Evolutionary conservation across 202 grass and related monocot genomes (phyloP).

Genomic region (Setaria viridis): DNA sequence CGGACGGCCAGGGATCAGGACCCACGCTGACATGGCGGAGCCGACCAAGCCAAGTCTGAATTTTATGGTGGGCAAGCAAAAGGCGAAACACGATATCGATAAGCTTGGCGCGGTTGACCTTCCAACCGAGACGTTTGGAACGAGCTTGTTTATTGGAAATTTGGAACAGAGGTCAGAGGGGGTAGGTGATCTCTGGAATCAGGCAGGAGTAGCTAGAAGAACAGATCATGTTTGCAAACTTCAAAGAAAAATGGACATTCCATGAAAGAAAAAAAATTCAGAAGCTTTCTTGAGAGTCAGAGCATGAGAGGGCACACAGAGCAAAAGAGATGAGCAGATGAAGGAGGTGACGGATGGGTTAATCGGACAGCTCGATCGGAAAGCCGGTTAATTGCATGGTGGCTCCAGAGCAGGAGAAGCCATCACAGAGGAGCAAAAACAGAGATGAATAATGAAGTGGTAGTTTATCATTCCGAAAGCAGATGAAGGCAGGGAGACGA

Average conservation of each 20-base stretch:
- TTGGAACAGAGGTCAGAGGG: not conserved
- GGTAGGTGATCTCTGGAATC: not conserved
- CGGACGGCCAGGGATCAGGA: not conserved
- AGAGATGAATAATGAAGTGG: too few relatives aligned
- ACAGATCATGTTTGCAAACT: not conserved
- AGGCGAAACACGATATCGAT: not conserved
- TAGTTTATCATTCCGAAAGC: too few relatives aligned
- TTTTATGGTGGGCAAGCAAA: not conserved
- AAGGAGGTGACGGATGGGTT: too few relatives aligned
- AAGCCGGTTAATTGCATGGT: not conserved
- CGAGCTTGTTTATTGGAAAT: not conserved
- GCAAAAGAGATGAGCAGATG: not conserved
- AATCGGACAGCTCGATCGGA: too few relatives aligned
- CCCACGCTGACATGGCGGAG: not conserved
- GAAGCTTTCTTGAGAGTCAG: not conserved
- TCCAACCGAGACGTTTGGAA: not conserved
- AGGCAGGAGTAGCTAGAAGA: too few relatives aligned
- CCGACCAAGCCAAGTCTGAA: not conserved
- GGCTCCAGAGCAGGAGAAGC: too few relatives aligned
- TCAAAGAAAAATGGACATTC: not conserved
- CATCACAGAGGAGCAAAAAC: too few relatives aligned
- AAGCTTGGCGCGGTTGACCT: constrained; percentile 5
- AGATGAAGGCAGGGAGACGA: not conserved
- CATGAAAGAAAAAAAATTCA: not conserved
- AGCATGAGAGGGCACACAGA: not conserved